phyloP scores from a whole-genome alignment of 2,329 filamentous ascomycete species.

The Tolypocladium endophyticum region DNA sequence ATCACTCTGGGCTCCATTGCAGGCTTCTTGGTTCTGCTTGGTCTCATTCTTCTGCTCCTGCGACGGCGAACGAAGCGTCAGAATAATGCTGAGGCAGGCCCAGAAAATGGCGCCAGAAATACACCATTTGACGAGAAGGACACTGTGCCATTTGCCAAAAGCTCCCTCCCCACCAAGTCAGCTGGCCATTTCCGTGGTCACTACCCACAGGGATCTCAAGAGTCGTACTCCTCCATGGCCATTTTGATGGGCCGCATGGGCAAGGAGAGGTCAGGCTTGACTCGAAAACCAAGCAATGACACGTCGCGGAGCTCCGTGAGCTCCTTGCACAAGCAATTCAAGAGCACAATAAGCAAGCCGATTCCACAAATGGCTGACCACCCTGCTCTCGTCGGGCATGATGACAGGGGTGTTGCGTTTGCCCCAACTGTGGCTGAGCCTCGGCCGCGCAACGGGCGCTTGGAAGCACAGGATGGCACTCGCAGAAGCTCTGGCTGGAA shows the following conservation, averaged over 20 bases:
- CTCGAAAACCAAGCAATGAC: conserved; percentile 46
- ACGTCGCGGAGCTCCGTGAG: conserved; percentile 36
- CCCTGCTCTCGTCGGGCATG: conserved; percentile 23
- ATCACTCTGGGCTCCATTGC: conserved; percentile 75
- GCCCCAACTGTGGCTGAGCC: conserved; percentile 21
- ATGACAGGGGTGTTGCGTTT: conserved; percentile 31
- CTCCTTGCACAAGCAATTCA: conserved; percentile 52
- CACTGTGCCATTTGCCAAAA: conserved; percentile 35
- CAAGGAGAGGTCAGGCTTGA: conserved; percentile 32
- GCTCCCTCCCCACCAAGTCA: conserved; percentile 24
- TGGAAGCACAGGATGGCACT: conserved; percentile 28
- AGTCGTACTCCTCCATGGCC: conserved; percentile 53
- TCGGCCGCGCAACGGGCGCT: conserved; percentile 21
- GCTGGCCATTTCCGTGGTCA: conserved; percentile 38
- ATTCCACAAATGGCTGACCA: conserved; percentile 34
- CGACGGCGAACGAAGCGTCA: conserved; percentile 41
- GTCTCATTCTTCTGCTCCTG: conserved; percentile 56
- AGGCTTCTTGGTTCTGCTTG: conserved; percentile 60
- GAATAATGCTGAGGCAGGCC: conserved; percentile 35
- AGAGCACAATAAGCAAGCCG: conserved; percentile 51
- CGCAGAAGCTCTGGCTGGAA: conserved; percentile 67
- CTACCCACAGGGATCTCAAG: conserved; percentile 39
- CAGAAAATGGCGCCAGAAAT: conserved; percentile 31
- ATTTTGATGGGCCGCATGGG: conserved; percentile 55
- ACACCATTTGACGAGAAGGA: conserved; percentile 47